Base-by-base conservation (phyloP, 73 alveolate species). In the Paramecium tetraurelia region DNA sequence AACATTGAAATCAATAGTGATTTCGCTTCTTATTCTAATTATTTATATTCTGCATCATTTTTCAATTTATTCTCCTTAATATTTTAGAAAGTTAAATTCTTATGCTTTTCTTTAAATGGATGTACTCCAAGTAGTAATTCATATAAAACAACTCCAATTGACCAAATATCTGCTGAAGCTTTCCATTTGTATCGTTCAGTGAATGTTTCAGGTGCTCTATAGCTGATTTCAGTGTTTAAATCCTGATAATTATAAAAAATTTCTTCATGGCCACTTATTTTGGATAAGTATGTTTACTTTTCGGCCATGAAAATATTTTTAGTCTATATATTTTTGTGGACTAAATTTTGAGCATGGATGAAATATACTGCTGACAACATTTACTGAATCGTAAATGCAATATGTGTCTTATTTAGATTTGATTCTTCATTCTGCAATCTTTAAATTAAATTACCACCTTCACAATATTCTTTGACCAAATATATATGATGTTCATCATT, bases 101-200 rank as follows among this genome's bases (percentile, higher is more conserved):
- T 63, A 3, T 27, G 14, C 46, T 63, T 33, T 31, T 33, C 84
- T 63, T 63, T 21, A 33, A 63, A 92, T 59, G 95, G 95, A 48
- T 77, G 59, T 29, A 83, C 8, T 29, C 95, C 95, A 86, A 53
- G 38, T 20, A 86, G 27, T 7, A 92, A 58, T 89, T 92, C 93
- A 87, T 59, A 92, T n/a, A 89, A 50, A 2, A 92, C 36, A 5
- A 92, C 29, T 12, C 95, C 95, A 12, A 87, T 24, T 21, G 92
- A 71, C 95, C 95, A 92, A 7, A 72, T 72, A 40, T 92, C 95
- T 3, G 84, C 84, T 63, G 84, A 31, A 5, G 41, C 84, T 12
- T 20, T 2, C 84, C 84, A 63, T 33, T 63, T 33, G 24, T 63
- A 63, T 31, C 1, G 14, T 3, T 63, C 50, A 3, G 50, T 14